phyloP scores from a whole-genome alignment of 2,329 filamentous ascomycete genomes.

The Neoarthrinium moseri region DNA sequence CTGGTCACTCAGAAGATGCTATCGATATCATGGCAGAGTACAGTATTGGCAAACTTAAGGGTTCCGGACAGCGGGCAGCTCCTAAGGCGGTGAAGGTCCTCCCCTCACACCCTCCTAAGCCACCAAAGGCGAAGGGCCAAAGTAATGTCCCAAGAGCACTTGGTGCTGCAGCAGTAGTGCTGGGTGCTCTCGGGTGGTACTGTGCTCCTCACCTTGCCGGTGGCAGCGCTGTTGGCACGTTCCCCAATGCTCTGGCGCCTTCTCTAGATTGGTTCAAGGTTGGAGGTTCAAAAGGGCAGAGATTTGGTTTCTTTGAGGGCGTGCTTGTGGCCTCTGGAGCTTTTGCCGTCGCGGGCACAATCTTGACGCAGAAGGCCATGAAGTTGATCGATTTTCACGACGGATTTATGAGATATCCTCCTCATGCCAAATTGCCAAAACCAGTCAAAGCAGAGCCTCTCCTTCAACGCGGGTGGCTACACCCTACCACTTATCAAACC shows the following conservation, averaged over 20 bases:
- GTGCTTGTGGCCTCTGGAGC: slow-evolving; percentile 33
- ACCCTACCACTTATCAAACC: slow-evolving; percentile 44
- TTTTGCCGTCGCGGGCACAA: slow-evolving; percentile 29
- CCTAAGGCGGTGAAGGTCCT: slow-evolving; percentile 22
- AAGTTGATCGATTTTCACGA: slow-evolving; percentile 30
- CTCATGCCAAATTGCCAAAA: slow-evolving; percentile 38
- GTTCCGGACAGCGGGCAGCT: slow-evolving; percentile 18
- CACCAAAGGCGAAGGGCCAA: slow-evolving; percentile 5
- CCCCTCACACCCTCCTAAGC: slow-evolving; percentile 12
- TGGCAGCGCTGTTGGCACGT: slow-evolving; percentile 6
- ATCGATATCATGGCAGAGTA: slow-evolving; percentile 39
- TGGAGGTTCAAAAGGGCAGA: slow-evolving; percentile 13
- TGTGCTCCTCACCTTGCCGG: slow-evolving; percentile 15
- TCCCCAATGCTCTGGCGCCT: background rate
- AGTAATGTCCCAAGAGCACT: slow-evolving; percentile 5
- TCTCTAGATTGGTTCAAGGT: background rate
- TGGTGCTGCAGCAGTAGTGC: slow-evolving; percentile 13
- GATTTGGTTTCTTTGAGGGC: slow-evolving; percentile 34
- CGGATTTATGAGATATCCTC: slow-evolving; percentile 31
- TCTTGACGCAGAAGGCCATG: slow-evolving; percentile 27
- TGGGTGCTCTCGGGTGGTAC: slow-evolving; percentile 16
- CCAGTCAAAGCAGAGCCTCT: slow-evolving; percentile 36
- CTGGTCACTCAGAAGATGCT: slow-evolving; percentile 72
- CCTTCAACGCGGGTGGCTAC: slow-evolving; percentile 44
- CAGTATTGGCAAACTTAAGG: slow-evolving; percentile 36